These are phyloP conservation scores for Pleurotus tuber-regium DNA, from an alignment of 768 basidiomycete genomes.

Conservation along the genomic window DNA sequence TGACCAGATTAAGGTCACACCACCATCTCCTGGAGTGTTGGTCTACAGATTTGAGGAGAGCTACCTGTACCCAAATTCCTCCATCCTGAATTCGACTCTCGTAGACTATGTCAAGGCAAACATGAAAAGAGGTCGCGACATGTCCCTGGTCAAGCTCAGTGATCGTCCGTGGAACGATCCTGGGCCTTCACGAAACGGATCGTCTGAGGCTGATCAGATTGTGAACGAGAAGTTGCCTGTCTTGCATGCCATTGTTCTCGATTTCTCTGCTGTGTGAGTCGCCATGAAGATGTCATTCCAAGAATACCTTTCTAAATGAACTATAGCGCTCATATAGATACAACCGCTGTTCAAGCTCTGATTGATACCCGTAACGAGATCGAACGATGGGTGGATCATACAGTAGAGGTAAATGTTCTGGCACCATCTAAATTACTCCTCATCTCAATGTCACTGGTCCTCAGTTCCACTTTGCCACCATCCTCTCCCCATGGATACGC, in stretches of 20 bases:
- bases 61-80: conserved; percentile 81
- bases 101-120: conserved; percentile 79
- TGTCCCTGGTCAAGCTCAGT: conserved; percentile 54
- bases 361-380: conserved; percentile 86
- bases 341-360: conserved; percentile 87
- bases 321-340: conserved; percentile 80
- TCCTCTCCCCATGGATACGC: conserved; percentile 92
- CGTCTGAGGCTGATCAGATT: conserved; percentile 40
- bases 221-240: conserved; percentile 57
- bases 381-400: conserved; percentile 81
- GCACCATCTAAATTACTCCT: not conserved
- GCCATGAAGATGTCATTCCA: not conserved
- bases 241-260: conserved; percentile 85
- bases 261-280: conserved; percentile 80
- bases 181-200: conserved; percentile 55
- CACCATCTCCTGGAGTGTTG: conserved; percentile 83
- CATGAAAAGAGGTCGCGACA: conserved; percentile 75
- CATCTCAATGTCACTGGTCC: no score
- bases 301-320: not conserved
- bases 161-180: conserved; percentile 97
- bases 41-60: conserved; percentile 93
- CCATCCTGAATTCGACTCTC: conserved; percentile 63
- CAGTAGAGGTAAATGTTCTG: conserved; percentile 56
- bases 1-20: conserved; percentile 64
- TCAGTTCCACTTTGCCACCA: conserved; percentile 91